These are phyloP conservation scores for Stachybotrys chartarum DNA, from an alignment of 2,329 filamentous ascomycete genomes.

Conservation along the genomic window DNA sequence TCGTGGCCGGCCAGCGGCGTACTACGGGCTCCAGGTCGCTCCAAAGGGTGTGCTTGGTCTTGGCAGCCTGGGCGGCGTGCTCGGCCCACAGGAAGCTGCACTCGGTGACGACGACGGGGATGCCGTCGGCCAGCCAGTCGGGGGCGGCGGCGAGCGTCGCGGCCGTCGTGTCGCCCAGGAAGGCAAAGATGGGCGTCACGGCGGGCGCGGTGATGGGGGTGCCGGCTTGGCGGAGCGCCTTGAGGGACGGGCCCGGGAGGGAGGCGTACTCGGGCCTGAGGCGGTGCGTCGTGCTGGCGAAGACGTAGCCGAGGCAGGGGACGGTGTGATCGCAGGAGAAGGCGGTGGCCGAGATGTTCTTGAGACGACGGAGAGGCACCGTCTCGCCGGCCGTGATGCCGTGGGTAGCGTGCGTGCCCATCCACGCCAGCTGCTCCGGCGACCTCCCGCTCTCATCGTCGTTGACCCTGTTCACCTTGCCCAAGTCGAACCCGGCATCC, in stretches of 20 bases:
- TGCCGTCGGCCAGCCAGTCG: conserved; percentile 28
- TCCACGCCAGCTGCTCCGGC: conserved; percentile 13
- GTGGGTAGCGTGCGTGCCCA: conserved; percentile 32
- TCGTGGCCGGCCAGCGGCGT: conserved; percentile 32
- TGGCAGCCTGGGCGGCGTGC: conserved; percentile 33
- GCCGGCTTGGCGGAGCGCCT: conserved; percentile 27
- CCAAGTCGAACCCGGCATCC: conserved; percentile 3
- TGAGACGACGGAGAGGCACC: conserved; percentile 25
- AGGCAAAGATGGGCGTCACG: conserved; percentile 35
- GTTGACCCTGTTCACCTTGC: conserved; percentile 4
- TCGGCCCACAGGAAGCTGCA: conserved; percentile 39
- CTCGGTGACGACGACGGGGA: conserved; percentile 41
- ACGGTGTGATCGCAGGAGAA: conserved; percentile 40
- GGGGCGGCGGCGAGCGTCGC: conserved; percentile 29
- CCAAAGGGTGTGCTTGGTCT: conserved; percentile 42
- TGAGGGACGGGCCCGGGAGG: conserved; percentile 28
- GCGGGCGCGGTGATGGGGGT: conserved; percentile 31
- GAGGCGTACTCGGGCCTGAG: conserved; percentile 29
- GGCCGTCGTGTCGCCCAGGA: conserved; percentile 39
- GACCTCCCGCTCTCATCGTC: conserved; percentile 8
- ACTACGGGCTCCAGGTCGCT: conserved; percentile 36
- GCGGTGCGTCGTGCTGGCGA: conserved; percentile 28
- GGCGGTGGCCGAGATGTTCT: conserved; percentile 30
- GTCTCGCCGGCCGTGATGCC: conserved; percentile 26
- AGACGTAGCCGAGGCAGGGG: conserved; percentile 40